Percentiles rank a stretch among this genome's conserved stretches.
Conservation (phyloP, 805 yeast genomes). For the Wickerhamiella sorbophila region DNA sequence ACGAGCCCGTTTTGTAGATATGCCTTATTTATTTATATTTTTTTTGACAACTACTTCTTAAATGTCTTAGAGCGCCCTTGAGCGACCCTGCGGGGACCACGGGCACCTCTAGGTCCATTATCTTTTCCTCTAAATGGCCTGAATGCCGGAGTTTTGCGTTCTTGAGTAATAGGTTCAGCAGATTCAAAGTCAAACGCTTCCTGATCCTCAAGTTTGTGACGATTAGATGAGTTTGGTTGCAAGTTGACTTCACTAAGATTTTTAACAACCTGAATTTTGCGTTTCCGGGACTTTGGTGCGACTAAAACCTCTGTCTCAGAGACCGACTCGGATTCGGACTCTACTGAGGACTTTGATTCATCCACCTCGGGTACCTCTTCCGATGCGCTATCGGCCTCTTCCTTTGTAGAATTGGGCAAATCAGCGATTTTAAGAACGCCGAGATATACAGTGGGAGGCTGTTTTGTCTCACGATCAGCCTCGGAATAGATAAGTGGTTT, state of each 20-base stretch:
- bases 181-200: slow-evolving; percentile 20
- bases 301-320: background rate
- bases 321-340: background rate
- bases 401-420: slow-evolving; percentile 3
- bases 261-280: slow-evolving; percentile 14
- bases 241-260: slow-evolving; percentile 5
- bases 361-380: slow-evolving; percentile 4
- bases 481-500: background rate
- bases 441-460: background rate
- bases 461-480: background rate
- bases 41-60: too few species aligned
- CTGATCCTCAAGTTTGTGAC: slow-evolving; percentile 3
- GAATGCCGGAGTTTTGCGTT: slow-evolving; percentile 1
- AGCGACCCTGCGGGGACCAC: background rate
- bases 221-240: background rate
- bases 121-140: background rate
- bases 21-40: slow-evolving; percentile 38
- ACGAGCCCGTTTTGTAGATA: slow-evolving; percentile 23
- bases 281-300: slow-evolving; percentile 1
- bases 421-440: slow-evolving; percentile 4
- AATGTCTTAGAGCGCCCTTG: background rate
- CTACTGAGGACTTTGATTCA: slow-evolving; percentile 4
- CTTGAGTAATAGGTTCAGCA: slow-evolving; percentile 17
- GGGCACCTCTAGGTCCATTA: slow-evolving; percentile 2
- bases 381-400: background rate